Percentiles rank a stretch among this genome's conserved stretches.
These are phyloP conservation scores for Hysterium pulicare DNA, from an alignment of 2,329 filamentous ascomycete species.

Conservation along the genomic window DNA sequence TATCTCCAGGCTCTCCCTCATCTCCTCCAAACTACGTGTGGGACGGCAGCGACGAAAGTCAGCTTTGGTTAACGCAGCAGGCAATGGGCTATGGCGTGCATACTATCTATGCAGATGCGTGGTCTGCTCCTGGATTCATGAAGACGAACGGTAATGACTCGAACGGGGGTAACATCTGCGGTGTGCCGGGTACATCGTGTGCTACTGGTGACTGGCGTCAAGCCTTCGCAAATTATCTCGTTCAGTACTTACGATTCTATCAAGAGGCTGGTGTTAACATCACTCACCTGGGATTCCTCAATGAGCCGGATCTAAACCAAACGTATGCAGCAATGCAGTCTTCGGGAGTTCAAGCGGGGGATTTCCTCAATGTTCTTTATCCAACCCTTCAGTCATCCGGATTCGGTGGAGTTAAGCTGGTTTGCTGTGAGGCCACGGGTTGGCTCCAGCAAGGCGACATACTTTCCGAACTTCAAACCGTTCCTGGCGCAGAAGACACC, in stretches of 20 bases:
- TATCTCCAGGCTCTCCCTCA: neutral
- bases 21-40: neutral
- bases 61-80: slow-evolving; percentile 41
- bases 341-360: slow-evolving; percentile 44
- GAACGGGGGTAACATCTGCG: slow-evolving; percentile 45
- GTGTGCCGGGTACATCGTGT: slow-evolving; percentile 32
- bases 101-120: slow-evolving; percentile 46
- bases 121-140: slow-evolving; percentile 50
- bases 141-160: slow-evolving; percentile 44
- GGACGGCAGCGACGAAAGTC: neutral
- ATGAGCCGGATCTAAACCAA: slow-evolving; percentile 40
- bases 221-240: slow-evolving; percentile 47
- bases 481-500: slow-evolving; percentile 30
- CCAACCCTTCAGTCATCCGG: slow-evolving; percentile 32
- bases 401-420: slow-evolving; percentile 31
- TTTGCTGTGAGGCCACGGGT: slow-evolving; percentile 43
- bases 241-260: slow-evolving; percentile 44
- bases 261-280: slow-evolving; percentile 35
- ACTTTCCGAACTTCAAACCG: slow-evolving; percentile 33
- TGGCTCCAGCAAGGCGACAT: slow-evolving; percentile 34
- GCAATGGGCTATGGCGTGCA: slow-evolving; percentile 42
- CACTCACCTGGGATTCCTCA: slow-evolving; percentile 40
- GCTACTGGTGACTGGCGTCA: slow-evolving; percentile 43
- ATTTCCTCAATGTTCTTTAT: slow-evolving; percentile 48
- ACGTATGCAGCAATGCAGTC: slow-evolving; percentile 47